These are phyloP conservation scores for Neofusicoccum cordaticola DNA, from an alignment of 2,329 filamentous ascomycete species.

Conservation along the genomic window DNA sequence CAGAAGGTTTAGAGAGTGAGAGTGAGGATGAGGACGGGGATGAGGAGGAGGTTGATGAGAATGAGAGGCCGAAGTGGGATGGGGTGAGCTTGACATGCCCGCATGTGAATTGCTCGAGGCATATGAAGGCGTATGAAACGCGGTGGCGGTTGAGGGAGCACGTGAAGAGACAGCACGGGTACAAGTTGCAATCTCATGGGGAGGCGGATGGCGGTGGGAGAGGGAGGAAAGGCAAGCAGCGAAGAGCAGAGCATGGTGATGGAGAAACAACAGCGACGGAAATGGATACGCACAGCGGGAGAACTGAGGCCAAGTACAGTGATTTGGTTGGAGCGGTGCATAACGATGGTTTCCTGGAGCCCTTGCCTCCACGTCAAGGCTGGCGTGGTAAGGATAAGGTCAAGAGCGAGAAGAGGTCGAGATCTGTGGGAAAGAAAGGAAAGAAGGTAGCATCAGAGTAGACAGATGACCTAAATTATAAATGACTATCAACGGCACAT, in stretches of 20 bases:
- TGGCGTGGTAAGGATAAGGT: background rate
- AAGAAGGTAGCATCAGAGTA: too few species aligned
- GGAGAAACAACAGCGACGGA: background rate
- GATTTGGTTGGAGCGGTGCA: slow-evolving; percentile 59
- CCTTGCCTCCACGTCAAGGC: background rate
- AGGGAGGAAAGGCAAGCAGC: slow-evolving; percentile 45
- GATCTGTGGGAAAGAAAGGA: too few species aligned
- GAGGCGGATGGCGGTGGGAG: slow-evolving; percentile 25
- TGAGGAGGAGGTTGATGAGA: background rate
- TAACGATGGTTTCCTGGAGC: slow-evolving; percentile 63
- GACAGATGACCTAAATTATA: too few species aligned
- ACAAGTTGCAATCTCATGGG: slow-evolving; percentile 38
- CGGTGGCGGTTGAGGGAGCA: slow-evolving; percentile 42
- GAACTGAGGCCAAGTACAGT: background rate
- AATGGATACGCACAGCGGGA: background rate
- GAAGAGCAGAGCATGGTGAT: background rate
- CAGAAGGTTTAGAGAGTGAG: slow-evolving; percentile 6
- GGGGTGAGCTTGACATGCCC: slow-evolving; percentile 31
- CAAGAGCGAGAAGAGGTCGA: background rate
- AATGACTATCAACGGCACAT: too few species aligned
- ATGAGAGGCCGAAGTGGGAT: slow-evolving; percentile 30
- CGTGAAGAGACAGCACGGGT: slow-evolving; percentile 45
- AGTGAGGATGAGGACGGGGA: background rate
- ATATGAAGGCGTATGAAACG: slow-evolving; percentile 27
- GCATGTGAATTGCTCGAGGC: slow-evolving; percentile 29